These are phyloP conservation scores for Rhodomyrtus tomentosa DNA, from an alignment of 345 rosid species.

Conservation along the genomic window DNA sequence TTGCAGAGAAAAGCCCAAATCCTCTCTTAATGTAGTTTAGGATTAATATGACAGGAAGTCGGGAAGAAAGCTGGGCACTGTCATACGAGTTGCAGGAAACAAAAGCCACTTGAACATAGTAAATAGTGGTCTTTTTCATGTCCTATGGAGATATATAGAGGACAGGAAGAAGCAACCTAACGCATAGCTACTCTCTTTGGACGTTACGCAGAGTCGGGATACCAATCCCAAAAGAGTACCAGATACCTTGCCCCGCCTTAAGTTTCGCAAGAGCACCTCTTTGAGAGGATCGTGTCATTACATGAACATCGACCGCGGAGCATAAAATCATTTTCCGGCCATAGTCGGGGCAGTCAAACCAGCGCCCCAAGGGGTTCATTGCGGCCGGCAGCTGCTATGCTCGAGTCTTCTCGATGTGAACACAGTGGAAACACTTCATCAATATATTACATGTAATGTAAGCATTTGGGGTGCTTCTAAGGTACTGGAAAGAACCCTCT, in stretches of 20 bases:
- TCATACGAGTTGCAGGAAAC: neutral
- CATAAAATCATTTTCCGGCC: neutral
- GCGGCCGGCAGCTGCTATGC: neutral
- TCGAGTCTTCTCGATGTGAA: neutral
- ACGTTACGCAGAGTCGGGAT: neutral
- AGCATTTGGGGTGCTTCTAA: neutral
- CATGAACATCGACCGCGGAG: neutral
- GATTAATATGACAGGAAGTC: neutral
- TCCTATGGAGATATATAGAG: neutral
- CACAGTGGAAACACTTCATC: neutral
- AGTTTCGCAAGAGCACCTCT: neutral
- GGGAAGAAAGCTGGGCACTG: neutral
- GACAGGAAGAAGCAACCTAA: neutral
- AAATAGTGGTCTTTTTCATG: neutral
- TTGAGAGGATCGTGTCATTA: neutral
- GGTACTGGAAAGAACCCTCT: neutral
- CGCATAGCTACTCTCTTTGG: neutral
- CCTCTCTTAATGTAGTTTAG: neutral
- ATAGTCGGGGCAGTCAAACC: neutral
- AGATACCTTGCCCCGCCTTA: neutral
- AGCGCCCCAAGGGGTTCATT: neutral
- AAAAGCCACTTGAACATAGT: neutral
- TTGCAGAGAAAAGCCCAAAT: neutral
- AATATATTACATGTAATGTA: neutral
- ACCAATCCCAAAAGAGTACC: neutral